Conservation (phyloP, 768 basidiomycete species). For the Phlebiopsis gigantea region DNA sequence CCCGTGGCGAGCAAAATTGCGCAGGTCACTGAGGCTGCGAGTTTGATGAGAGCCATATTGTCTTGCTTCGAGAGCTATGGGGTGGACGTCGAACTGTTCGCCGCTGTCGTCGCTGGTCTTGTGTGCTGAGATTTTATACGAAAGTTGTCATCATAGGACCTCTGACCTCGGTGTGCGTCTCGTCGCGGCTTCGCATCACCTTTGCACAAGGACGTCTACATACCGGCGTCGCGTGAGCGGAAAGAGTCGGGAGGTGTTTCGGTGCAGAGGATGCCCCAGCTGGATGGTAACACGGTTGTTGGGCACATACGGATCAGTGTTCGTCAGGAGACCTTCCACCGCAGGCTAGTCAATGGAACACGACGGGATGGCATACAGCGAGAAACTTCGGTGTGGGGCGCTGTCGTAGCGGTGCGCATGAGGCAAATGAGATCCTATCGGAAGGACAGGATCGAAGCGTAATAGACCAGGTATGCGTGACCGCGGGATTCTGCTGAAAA, state of each 20-base stretch:
- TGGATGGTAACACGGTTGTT: neutral
- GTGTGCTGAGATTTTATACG: neutral
- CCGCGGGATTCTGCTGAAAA: neutral
- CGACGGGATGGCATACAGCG: neutral
- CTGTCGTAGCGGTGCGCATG: neutral
- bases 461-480: neutral
- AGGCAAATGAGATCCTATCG: neutral
- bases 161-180: neutral
- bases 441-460: conserved; percentile 1
- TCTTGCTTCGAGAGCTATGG: neutral
- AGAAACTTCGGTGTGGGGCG: neutral
- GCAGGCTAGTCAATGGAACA: neutral
- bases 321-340: neutral
- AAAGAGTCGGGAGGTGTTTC: neutral
- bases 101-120: neutral
- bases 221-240: neutral
- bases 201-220: neutral
- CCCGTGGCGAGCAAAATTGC: conserved; percentile 15
- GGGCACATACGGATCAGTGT: neutral
- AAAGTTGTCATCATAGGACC: neutral
- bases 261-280: neutral
- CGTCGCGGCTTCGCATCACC: neutral
- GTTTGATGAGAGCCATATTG: conserved; percentile 7
- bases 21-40: conserved; percentile 18
- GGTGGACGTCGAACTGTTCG: neutral